These are phyloP conservation scores for Fusarium piperis DNA, from an alignment of 2,329 filamentous ascomycete species.

Conservation along the genomic window DNA sequence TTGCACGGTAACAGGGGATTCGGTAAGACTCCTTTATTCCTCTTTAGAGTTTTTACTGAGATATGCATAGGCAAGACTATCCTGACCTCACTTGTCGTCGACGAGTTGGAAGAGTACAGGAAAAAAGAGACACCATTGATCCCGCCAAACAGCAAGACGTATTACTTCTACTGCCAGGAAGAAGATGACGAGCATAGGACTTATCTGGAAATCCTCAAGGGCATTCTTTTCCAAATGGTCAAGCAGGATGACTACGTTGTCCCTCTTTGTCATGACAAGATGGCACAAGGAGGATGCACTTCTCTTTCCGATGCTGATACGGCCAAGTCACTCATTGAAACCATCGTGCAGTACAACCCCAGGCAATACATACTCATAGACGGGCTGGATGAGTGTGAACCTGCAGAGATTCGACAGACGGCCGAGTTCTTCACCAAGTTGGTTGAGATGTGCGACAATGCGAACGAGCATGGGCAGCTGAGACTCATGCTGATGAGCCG, in stretches of 20 bases:
- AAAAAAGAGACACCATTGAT: not conserved
- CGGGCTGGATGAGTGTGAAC: conserved; percentile 55
- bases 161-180: not conserved
- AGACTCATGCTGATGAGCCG: not conserved
- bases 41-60: not conserved
- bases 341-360: conserved; percentile 41
- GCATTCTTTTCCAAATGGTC: not conserved
- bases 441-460: not conserved
- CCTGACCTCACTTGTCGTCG: not conserved
- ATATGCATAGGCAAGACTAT: not conserved
- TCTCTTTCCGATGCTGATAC: conserved; percentile 12
- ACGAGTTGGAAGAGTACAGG: not conserved
- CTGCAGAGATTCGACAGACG: conserved; percentile 42
- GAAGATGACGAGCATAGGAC: not conserved
- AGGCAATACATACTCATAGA: conserved; percentile 54
- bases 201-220: not conserved
- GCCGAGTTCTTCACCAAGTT: conserved; percentile 35
- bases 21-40: not conserved
- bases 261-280: not conserved
- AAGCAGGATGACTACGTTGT: not conserved
- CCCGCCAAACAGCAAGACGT: not conserved
- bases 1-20: not conserved
- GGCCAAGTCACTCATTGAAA: conserved; percentile 44
- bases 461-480: not conserved
- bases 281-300: not conserved